phyloP scores from a whole-genome alignment of 495 filamentous ascomycete genomes.

The Achaetomiella virescens region DNA sequence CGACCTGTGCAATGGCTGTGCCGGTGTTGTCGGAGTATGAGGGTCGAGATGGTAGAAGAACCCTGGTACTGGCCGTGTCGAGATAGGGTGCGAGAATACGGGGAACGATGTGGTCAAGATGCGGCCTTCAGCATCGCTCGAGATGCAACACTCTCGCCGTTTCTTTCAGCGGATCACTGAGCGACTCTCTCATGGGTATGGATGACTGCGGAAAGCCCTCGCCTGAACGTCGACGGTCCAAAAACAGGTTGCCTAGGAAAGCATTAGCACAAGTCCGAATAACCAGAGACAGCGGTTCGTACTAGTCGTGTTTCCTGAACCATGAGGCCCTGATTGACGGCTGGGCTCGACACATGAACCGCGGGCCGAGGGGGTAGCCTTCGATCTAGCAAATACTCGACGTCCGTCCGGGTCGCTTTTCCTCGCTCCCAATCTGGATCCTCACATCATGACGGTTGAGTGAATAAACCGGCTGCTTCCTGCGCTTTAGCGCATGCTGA shows the following conservation, averaged over 20 bases:
- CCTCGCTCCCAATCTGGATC: conserved; percentile 37
- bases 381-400: conserved; percentile 10
- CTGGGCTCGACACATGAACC: background rate
- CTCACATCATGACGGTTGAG: conserved; percentile 19
- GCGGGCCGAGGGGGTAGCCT: background rate
- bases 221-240: background rate
- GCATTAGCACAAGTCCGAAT: background rate
- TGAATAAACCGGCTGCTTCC: background rate
- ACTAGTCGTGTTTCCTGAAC: background rate
- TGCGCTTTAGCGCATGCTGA: background rate
- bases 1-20: conserved; percentile 24
- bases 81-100: conserved; percentile 11
- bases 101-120: conserved; percentile 10
- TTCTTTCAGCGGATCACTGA: background rate
- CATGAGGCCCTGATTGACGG: background rate
- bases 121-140: conserved; percentile 9
- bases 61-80: conserved; percentile 10
- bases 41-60: background rate
- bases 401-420: conserved; percentile 23
- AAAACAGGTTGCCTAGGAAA: background rate
- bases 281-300: background rate
- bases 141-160: conserved; percentile 7
- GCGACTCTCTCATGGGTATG: background rate
- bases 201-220: background rate
- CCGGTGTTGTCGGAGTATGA: conserved; percentile 17